Base-by-base conservation (phyloP, 768 basidiomycete genomes). In the Sarcodon aspratus region DNA sequence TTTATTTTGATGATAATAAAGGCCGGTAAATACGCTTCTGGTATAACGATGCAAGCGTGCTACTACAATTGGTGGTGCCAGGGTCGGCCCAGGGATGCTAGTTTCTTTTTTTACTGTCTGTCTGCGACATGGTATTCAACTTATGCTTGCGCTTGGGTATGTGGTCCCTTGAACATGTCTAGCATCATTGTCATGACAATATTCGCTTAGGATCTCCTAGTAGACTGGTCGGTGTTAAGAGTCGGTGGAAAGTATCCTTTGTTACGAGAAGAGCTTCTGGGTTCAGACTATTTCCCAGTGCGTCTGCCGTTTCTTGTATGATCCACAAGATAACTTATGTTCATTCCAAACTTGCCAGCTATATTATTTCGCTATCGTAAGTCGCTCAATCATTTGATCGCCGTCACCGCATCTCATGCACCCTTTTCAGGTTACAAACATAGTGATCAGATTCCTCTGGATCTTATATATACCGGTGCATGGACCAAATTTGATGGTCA, bases 161-260 rank as follows among this genome's bases (percentile, higher is more conserved):
- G 79, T 58, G 9, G 21, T 27, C 54, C 17, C 11, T 6, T 9
- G 21, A 48, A 17, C 27, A 37, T 2, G 21, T 10, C 15, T 31
- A 47, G 38, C 38, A 35, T 13, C 27, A 38, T 46, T 9, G 18
- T 18, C 11, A 47, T 35, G 32, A 46, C 21, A 27, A 1, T 34
- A 47, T n/a, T 8, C 15, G 9, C 27, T 3, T 34, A 89, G 91
- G 92, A 96, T 57, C 62, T 91, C 33, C 59, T 84, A 9, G 86
- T 94, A 79, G 95, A 98, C 62, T 97, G 95, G 95, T 89, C 86
- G 1, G 60, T 98, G 40, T 67, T 91, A 38, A 72, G 77, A 49
- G 69, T 73, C 4, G 79, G 69, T 50, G 68, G 71, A 7, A 68
- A 56, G 51, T 70, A 85, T 53, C 75, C 67, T 15, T 67, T 88